These are phyloP conservation scores for Dactylonectria estremocensis DNA, from an alignment of 2,329 filamentous ascomycete species.

Conservation along the genomic window DNA sequence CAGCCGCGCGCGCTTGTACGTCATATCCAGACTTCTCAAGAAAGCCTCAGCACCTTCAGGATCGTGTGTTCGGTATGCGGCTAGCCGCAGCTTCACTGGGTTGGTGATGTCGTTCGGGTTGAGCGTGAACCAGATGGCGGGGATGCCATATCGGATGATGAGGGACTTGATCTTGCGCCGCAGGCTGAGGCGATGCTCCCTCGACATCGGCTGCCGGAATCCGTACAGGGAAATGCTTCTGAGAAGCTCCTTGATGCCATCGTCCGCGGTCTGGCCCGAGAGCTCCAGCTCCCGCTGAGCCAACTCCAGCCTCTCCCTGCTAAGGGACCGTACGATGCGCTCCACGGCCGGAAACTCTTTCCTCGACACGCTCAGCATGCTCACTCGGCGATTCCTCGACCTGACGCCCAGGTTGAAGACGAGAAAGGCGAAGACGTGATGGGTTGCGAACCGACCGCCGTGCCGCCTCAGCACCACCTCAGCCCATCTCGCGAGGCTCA, in stretches of 20 bases:
- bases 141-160: slow-evolving; percentile 7
- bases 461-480: slow-evolving; percentile 8
- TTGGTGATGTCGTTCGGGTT: slow-evolving; percentile 17
- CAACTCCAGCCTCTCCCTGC: too few relatives aligned
- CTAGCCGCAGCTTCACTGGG: slow-evolving; percentile 4
- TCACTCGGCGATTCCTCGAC: slow-evolving; percentile 19
- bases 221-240: too few relatives aligned
- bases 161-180: too few relatives aligned
- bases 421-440: slow-evolving; percentile 16
- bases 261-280: too few relatives aligned
- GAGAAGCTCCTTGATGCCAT: too few relatives aligned
- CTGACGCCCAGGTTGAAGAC: slow-evolving; percentile 12
- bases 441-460: slow-evolving; percentile 10
- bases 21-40: not conserved
- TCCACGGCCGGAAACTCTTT: slow-evolving; percentile 7
- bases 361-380: too few relatives aligned
- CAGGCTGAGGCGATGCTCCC: too few relatives aligned
- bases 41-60: not conserved
- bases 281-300: too few relatives aligned
- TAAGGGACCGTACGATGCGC: slow-evolving; percentile 4
- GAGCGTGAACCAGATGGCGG: slow-evolving; percentile 20
- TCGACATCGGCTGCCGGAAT: too few relatives aligned
- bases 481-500: slow-evolving; percentile 9
- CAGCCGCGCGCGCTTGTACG: not conserved
- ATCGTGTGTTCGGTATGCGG: not conserved